Evolutionary conservation across 176 grass and related monocot species (phyloP), one percentile per base, ranked within the genome.

Genomic region (Hordeum marinum): DNA sequence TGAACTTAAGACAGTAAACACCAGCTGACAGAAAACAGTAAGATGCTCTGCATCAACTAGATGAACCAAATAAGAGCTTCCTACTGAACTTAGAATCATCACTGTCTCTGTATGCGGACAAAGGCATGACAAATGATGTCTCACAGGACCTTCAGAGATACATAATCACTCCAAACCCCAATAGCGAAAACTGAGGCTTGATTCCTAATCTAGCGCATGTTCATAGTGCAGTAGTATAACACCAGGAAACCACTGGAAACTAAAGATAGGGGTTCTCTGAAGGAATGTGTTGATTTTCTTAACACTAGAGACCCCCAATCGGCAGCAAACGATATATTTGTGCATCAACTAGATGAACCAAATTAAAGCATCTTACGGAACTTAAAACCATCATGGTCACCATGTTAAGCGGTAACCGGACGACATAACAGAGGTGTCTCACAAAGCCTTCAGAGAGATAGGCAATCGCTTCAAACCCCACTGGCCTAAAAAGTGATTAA

Each of bases 401-500:
- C 5, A 1, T 48, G 1, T 15, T 48, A 48, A 0, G 45, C 45
- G 1, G 45, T 48, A 48, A 45, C 35, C 35, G 1, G 6, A 34
- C 26, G 1, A 36, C 0, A 36, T 6, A 36, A 36, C 1, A 36
- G 1, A 36, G 7, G 2, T 31, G 62, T 3, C 13, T 9, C 18
- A 57, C 54, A 52, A 11, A 52, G 0, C 13, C 4, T 25, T 4
- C 58, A 63, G 11, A 63, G 61, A 63, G 14, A 4, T 14, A 6
- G n/a, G n/a, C n/a, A 29, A 29, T 7, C 61, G 0, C 11, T 63
- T 63, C 10, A 63, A 63, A 50, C 46, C 46, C 3, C 13, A 17
- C 21, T 59, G 57, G 3, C 45, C 13, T 48, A 15, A 15, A 15
- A 48, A 0, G 13, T 4, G 13, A 13, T 48, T 0, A 0, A 0